Evolutionary conservation across 495 filamentous ascomycete species (phyloP).

Genomic region (Hyaloscypha bicolor): DNA sequence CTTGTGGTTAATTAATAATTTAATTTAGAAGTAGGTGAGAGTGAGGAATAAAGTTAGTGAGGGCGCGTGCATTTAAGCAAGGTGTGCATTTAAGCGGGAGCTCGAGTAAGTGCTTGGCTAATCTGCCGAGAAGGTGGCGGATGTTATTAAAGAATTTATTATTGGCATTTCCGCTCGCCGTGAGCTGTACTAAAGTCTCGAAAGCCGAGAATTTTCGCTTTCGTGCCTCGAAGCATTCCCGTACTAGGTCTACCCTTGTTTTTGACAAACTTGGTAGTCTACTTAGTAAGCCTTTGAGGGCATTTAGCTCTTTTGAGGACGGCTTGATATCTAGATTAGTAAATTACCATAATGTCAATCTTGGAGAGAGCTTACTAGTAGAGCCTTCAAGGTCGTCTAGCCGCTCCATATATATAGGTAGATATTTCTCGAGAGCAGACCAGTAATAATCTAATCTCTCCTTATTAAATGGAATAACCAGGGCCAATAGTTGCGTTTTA

Average conservation of each 20-base stretch:
- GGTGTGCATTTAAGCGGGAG: too few species aligned
- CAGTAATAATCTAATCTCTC: constrained; percentile 1
- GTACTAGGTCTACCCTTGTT: neutral
- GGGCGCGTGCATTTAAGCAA: too few species aligned
- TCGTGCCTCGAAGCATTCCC: constrained; percentile 11
- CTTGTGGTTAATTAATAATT: too few species aligned
- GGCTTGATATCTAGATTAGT: constrained; percentile 2
- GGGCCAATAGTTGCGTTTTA: constrained; percentile 1
- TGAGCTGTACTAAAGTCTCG: neutral
- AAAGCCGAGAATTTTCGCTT: neutral
- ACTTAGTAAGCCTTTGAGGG: neutral
- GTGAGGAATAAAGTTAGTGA: too few species aligned
- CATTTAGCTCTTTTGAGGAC: neutral
- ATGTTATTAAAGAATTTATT: neutral
- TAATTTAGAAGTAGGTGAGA: too few species aligned
- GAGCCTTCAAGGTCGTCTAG: constrained; percentile 6
- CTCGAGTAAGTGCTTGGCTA: neutral
- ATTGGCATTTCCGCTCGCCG: neutral
- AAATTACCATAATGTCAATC: neutral
- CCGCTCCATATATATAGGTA: neutral
- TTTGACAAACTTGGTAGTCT: constrained; percentile 1
- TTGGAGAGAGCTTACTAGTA: constrained; percentile 5
- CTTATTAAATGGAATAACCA: constrained; percentile 8
- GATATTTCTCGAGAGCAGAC: neutral
- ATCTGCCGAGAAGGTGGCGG: neutral